Conservation (phyloP, 768 basidiomycete genomes). For the Inosperma sp. region DNA sequence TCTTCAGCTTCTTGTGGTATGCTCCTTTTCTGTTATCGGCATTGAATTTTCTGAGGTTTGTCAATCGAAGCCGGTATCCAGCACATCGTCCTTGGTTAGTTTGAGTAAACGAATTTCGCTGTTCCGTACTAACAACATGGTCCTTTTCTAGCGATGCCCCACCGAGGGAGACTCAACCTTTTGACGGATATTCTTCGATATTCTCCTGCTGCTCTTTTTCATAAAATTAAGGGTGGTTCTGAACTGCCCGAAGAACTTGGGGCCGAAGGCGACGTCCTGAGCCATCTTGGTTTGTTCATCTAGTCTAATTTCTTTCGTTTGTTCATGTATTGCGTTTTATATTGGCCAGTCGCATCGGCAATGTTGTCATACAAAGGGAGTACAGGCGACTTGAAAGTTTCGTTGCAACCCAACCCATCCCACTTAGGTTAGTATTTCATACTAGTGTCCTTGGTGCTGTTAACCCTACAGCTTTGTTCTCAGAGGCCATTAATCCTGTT, state of each 20-base stretch:
- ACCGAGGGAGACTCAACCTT: constrained; percentile 82
- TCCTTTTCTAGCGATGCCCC: constrained; percentile 61
- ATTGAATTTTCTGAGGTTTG: not conserved
- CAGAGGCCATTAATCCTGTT: constrained; percentile 85
- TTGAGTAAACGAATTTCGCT: not conserved
- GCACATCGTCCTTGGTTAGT: constrained; percentile 57
- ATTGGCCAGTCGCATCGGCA: constrained; percentile 55
- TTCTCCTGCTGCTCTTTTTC: constrained; percentile 66
- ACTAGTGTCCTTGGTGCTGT: not conserved
- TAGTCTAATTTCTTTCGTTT: constrained; percentile 14
- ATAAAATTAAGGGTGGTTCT: constrained; percentile 79
- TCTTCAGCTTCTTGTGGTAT: constrained; percentile 55
- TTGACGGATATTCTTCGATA: constrained; percentile 72
- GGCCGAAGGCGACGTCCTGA: constrained; percentile 81
- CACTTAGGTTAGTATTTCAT: constrained; percentile 49
- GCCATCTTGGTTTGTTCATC: constrained; percentile 57
- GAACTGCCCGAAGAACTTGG: constrained; percentile 65
- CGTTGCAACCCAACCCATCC: constrained; percentile 76
- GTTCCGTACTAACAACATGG: not conserved
- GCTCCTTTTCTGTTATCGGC: not conserved
- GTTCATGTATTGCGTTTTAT: not conserved
- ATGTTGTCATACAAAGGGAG: constrained; percentile 53
- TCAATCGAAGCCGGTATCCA: constrained; percentile 51
- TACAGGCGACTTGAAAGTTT: constrained; percentile 55
- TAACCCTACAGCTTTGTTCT: not conserved